phyloP scores from a whole-genome alignment of 768 basidiomycete species.

The Boletus vinaceobasis region DNA sequence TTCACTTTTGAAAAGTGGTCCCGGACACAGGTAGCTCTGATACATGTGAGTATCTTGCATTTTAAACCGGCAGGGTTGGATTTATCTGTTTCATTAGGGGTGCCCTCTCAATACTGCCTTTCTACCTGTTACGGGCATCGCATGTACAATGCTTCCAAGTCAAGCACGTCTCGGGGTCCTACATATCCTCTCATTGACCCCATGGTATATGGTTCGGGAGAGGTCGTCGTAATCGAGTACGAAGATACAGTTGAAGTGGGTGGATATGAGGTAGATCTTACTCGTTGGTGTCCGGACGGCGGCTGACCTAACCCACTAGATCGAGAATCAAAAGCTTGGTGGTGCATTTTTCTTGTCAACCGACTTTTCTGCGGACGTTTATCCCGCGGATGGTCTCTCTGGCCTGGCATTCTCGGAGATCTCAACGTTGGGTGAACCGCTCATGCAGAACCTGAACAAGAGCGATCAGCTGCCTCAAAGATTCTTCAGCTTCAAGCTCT shows the following conservation, averaged over 20 bases:
- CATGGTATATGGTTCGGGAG: slow-evolving; percentile 40
- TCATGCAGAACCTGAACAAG: slow-evolving; percentile 42
- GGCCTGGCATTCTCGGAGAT: slow-evolving; percentile 40
- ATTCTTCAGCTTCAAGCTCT: slow-evolving; percentile 48
- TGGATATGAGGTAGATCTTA: slow-evolving; percentile 26
- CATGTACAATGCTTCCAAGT: slow-evolving; percentile 22
- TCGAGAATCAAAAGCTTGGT: slow-evolving; percentile 32
- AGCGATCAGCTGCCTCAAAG: slow-evolving; percentile 13
- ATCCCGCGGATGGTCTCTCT: slow-evolving; percentile 36
- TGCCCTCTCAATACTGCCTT: slow-evolving; percentile 25
- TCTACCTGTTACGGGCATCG: slow-evolving; percentile 26
- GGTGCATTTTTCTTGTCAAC: neutral
- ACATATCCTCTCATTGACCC: slow-evolving; percentile 14
- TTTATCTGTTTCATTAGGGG: slow-evolving; percentile 26
- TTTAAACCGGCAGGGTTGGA: neutral
- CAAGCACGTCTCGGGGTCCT: slow-evolving; percentile 23
- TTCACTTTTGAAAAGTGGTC: slow-evolving; percentile 32
- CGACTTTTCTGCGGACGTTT: neutral
- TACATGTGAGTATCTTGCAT: slow-evolving; percentile 20
- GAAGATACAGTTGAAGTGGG: slow-evolving; percentile 37
- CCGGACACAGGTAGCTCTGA: slow-evolving; percentile 53
- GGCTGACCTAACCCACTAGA: slow-evolving; percentile 14
- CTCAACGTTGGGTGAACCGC: slow-evolving; percentile 31
- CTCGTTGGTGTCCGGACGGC: neutral
- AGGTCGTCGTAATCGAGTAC: slow-evolving; percentile 29